A percentile compares a stretch with the other conserved stretches of the same genome.
Conservation (phyloP, 345 rosid genomes). For the Triadica sebifera region DNA sequence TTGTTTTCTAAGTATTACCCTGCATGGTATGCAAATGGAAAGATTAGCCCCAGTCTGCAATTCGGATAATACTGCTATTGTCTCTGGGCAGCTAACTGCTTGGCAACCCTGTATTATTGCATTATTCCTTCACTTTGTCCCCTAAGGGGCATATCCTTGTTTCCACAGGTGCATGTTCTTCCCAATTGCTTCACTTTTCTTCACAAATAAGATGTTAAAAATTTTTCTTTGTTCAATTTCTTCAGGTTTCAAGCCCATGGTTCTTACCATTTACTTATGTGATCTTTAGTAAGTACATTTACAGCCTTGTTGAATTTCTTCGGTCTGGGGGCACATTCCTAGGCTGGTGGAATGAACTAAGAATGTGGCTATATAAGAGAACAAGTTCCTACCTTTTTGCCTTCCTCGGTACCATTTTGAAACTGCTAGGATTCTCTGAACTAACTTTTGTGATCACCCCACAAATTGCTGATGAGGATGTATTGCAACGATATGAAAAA, state of each 20-base stretch:
- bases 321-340: slow-evolving; percentile 55
- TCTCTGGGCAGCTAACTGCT: slow-evolving; percentile 62
- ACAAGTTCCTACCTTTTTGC: slow-evolving; percentile 69
- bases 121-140: slow-evolving; percentile 60
- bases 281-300: slow-evolving; percentile 26
- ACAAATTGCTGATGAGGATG: slow-evolving; percentile 65
- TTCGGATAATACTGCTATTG: slow-evolving; percentile 46
- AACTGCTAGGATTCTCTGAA: slow-evolving; percentile 42
- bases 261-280: slow-evolving; percentile 57
- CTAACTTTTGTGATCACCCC: slow-evolving; percentile 56
- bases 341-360: slow-evolving; percentile 82
- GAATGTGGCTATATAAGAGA: slow-evolving; percentile 76
- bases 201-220: background rate
- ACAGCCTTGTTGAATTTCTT: slow-evolving; percentile 56
- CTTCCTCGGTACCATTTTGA: slow-evolving; percentile 43
- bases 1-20: slow-evolving; percentile 61
- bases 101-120: slow-evolving; percentile 50
- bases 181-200: background rate
- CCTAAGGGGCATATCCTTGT: slow-evolving; percentile 58
- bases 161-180: slow-evolving; percentile 52
- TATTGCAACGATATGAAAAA: slow-evolving; percentile 39
- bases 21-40: slow-evolving; percentile 49
- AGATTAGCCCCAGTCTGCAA: slow-evolving; percentile 49
- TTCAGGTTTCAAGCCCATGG: slow-evolving; percentile 64
- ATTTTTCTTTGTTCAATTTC: background rate